Conservation (phyloP, 2,329 filamentous ascomycete species). For the Ophiostoma himal-ulmi region DNA sequence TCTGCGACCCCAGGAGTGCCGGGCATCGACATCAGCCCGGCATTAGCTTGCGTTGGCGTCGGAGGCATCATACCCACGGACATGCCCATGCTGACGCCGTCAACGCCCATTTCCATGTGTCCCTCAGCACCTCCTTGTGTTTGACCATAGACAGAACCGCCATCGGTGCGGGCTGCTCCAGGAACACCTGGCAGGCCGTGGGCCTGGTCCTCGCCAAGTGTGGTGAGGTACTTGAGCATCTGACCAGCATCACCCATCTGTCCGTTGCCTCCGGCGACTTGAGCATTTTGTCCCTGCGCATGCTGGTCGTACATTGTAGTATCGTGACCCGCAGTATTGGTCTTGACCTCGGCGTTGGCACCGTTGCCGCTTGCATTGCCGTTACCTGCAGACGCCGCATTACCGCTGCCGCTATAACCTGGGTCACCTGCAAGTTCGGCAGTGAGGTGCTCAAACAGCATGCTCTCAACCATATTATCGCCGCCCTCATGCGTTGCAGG, state of each 20-base stretch:
- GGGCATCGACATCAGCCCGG: conserved; percentile 35
- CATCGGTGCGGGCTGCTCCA: neutral
- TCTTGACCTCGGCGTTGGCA: neutral
- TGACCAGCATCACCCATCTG: neutral
- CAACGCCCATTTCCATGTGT: conserved; percentile 10
- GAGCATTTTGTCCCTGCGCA: no score
- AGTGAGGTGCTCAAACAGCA: conserved; percentile 7
- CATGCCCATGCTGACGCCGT: conserved; percentile 4
- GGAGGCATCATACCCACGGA: neutral
- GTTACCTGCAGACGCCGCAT: neutral
- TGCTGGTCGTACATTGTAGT: neutral
- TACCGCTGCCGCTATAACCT: neutral
- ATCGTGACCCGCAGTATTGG: neutral
- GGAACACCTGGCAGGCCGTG: neutral
- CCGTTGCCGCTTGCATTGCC: neutral
- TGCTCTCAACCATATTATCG: conserved; percentile 9
- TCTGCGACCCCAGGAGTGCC: conserved; percentile 44
- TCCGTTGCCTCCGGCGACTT: neutral
- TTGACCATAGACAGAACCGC: neutral
- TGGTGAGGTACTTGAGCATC: neutral
- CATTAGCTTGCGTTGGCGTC: conserved; percentile 4
- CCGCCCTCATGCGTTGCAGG: neutral
- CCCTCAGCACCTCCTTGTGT: neutral
- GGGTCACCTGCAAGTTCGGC: conserved; percentile 15
- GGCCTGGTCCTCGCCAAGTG: neutral